Percentiles rank a stretch among this genome's conserved stretches.
These are phyloP conservation scores for Salix udensis DNA, from an alignment of 345 rosid species.

Conservation along the genomic window DNA sequence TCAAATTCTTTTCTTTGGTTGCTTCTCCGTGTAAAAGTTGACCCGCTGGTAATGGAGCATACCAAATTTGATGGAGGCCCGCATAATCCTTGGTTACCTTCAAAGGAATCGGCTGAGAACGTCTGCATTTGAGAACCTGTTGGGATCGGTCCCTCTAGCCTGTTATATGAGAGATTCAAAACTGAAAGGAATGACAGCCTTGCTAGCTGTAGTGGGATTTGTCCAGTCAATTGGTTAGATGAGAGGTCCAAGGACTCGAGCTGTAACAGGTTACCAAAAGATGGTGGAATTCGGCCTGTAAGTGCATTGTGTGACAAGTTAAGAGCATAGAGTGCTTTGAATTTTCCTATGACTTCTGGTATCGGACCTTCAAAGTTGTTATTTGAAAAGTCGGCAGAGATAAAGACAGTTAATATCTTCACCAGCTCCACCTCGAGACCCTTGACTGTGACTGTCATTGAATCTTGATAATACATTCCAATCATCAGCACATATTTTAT, in stretches of 20 bases:
- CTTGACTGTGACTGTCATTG: constrained; percentile 36
- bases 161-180: constrained; percentile 11
- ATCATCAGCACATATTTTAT: neutral
- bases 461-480: constrained; percentile 27
- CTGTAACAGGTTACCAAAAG: neutral
- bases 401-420: constrained; percentile 37
- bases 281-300: neutral
- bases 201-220: constrained; percentile 10
- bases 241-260: constrained; percentile 20
- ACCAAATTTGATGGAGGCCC: neutral
- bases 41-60: no score
- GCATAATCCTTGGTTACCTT: constrained; percentile 1
- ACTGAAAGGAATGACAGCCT: constrained; percentile 1
- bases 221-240: neutral
- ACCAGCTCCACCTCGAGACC: constrained; percentile 32
- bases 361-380: constrained; percentile 16
- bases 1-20: neutral
- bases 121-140: constrained; percentile 1
- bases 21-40: no score
- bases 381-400: constrained; percentile 13
- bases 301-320: constrained; percentile 19
- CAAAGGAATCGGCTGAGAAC: neutral
- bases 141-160: neutral
- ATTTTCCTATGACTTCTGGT: constrained; percentile 11
- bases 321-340: neutral